Conservation (phyloP, 1,284 basidiomycete species). For the Cutaneotrichosporon mucoides region DNA sequence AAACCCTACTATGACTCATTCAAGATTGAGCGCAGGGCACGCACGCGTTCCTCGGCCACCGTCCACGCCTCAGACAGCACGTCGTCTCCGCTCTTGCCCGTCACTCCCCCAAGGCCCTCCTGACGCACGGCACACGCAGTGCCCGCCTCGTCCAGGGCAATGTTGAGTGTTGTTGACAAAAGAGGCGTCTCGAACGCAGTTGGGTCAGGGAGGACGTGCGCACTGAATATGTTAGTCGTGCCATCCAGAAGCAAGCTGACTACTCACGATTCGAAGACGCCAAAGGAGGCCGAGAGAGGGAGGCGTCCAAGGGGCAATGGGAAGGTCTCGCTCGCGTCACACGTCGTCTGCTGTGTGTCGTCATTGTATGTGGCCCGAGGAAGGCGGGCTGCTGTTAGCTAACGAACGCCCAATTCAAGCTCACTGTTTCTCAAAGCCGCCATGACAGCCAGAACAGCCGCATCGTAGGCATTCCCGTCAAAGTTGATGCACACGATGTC, state of each 20-base stretch:
- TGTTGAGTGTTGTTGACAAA: constrained; percentile 63
- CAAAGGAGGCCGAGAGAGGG: constrained; percentile 68
- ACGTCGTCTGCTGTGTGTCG: constrained; percentile 63
- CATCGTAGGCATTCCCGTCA: constrained; percentile 92
- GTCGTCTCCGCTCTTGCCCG: constrained; percentile 35
- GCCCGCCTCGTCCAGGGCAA: constrained; percentile 60
- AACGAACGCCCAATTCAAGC: constrained; percentile 35
- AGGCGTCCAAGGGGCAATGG: constrained; percentile 53
- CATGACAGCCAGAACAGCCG: constrained; percentile 78
- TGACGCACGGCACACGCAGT: constrained; percentile 53
- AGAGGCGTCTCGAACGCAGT: constrained; percentile 86
- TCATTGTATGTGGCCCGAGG: constrained; percentile 70
- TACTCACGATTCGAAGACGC: constrained; percentile 72
- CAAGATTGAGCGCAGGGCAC: constrained; percentile 25
- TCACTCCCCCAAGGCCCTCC: constrained; percentile 60
- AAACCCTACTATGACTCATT: neutral
- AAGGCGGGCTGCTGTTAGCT: constrained; percentile 57
- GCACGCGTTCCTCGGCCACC: constrained; percentile 32
- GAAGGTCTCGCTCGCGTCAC: constrained; percentile 56
- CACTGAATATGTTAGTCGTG: constrained; percentile 28
- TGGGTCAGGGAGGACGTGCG: constrained; percentile 72
- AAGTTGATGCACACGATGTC: constrained; percentile 94
- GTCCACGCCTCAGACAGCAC: constrained; percentile 39
- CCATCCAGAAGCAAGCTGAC: neutral
- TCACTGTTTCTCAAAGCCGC: constrained; percentile 78